These are phyloP conservation scores for Barnettozyma sucrosica DNA, from an alignment of 805 yeast genomes.

Conservation along the genomic window DNA sequence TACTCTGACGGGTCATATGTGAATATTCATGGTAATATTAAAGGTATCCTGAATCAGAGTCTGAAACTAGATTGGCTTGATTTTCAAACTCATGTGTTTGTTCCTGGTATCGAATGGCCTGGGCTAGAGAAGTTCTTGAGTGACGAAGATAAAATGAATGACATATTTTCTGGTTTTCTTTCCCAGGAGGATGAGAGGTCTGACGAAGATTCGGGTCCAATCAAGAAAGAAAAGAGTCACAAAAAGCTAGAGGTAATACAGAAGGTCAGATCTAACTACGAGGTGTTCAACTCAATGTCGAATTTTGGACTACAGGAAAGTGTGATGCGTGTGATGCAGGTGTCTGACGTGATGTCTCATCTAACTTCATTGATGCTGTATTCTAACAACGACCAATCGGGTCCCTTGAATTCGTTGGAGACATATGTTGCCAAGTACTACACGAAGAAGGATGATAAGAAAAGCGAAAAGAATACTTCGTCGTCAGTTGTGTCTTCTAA, in stretches of 20 bases:
- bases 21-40: constrained; percentile 53
- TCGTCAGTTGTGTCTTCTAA: neutral
- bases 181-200: neutral
- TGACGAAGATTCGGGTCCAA: neutral
- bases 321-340: constrained; percentile 66
- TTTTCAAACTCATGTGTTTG: constrained; percentile 41
- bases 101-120: constrained; percentile 42
- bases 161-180: constrained; percentile 11
- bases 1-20: constrained; percentile 70
- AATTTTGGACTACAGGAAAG: constrained; percentile 59
- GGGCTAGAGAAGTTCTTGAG: constrained; percentile 38
- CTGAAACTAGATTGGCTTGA: constrained; percentile 72
- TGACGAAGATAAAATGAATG: constrained; percentile 22
- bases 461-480: neutral
- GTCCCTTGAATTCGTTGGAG: constrained; percentile 54
- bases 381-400: constrained; percentile 38
- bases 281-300: constrained; percentile 43
- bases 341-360: constrained; percentile 73
- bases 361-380: constrained; percentile 59
- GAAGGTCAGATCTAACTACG: constrained; percentile 33
- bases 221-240: constrained; percentile 5
- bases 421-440: constrained; percentile 27
- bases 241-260: constrained; percentile 21
- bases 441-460: constrained; percentile 3
- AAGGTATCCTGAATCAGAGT: constrained; percentile 55